phyloP scores from a whole-genome alignment of 2,329 filamentous ascomycete genomes.

The Thielaviopsis euricoi region DNA sequence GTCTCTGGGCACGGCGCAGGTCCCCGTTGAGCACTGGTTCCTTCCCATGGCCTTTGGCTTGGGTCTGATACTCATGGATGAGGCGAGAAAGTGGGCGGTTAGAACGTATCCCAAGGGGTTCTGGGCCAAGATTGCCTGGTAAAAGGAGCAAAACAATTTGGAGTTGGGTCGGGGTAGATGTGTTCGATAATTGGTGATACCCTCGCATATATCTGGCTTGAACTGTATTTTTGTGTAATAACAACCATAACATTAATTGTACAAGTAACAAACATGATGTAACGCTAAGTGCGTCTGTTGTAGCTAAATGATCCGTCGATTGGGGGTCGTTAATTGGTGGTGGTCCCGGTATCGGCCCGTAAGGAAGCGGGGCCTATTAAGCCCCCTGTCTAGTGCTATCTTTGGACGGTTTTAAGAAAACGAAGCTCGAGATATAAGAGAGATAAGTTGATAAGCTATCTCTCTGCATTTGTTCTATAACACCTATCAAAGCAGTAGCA shows the following conservation, averaged over 20 bases:
- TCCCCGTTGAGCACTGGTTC: constrained; percentile 63
- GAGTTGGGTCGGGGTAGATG: neutral
- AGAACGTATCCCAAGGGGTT: constrained; percentile 40
- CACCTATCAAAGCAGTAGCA: too few species aligned
- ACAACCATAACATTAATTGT: neutral
- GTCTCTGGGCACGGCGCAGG: constrained; percentile 39
- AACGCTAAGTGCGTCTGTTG: neutral
- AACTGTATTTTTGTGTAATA: neutral
- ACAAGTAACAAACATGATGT: neutral
- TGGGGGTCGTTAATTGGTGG: neutral
- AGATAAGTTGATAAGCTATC: too few species aligned
- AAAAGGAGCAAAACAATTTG: constrained; percentile 6
- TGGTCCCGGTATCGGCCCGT: neutral
- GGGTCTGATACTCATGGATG: constrained; percentile 33
- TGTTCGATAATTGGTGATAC: neutral
- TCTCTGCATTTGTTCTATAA: too few species aligned
- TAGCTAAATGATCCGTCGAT: neutral
- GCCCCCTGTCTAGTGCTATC: neutral
- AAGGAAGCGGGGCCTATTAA: neutral
- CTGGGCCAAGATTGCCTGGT: constrained; percentile 44
- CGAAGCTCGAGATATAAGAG: too few species aligned
- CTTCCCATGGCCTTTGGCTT: constrained; percentile 54
- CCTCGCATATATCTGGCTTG: neutral
- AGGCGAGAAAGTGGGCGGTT: constrained; percentile 46
- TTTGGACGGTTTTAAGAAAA: neutral